phyloP scores from a whole-genome alignment of 176 grass and related monocot species.

The Neostapfia colusana region DNA sequence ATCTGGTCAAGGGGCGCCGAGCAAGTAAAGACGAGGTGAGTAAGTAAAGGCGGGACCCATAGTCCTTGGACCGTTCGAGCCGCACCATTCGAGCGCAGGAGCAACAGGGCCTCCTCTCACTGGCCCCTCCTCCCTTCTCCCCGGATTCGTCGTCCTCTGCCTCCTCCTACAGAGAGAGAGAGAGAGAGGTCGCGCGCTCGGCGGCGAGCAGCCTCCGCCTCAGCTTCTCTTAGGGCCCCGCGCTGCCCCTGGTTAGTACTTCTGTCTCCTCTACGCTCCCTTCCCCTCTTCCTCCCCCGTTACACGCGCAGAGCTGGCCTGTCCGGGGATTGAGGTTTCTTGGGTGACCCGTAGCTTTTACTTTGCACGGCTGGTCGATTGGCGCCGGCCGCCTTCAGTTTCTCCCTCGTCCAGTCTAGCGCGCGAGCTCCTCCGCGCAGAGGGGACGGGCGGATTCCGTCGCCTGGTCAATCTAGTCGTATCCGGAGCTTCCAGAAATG shows the following conservation, averaged over 20 bases:
- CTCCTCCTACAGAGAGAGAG: background rate
- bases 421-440: background rate
- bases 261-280: background rate
- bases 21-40: slow-evolving; percentile 29
- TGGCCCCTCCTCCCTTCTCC: background rate
- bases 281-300: background rate
- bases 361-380: background rate
- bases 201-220: background rate
- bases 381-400: too few species aligned
- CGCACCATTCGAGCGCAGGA: slow-evolving; percentile 14
- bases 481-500: background rate
- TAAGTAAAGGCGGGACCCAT: too few species aligned
- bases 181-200: background rate
- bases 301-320: background rate
- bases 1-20: too few species aligned
- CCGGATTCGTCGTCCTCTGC: background rate
- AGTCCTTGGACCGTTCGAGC: background rate
- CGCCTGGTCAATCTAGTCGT: background rate
- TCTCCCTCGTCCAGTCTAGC: too few species aligned
- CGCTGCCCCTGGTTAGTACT: background rate
- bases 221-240: background rate
- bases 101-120: background rate
- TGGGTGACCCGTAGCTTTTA: background rate
- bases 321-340: background rate
- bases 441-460: background rate